Evolutionary conservation across 306 rosid genomes (phyloP), one percentile per base, ranked within the genome.

Genomic region (Rosa multiflora): DNA sequence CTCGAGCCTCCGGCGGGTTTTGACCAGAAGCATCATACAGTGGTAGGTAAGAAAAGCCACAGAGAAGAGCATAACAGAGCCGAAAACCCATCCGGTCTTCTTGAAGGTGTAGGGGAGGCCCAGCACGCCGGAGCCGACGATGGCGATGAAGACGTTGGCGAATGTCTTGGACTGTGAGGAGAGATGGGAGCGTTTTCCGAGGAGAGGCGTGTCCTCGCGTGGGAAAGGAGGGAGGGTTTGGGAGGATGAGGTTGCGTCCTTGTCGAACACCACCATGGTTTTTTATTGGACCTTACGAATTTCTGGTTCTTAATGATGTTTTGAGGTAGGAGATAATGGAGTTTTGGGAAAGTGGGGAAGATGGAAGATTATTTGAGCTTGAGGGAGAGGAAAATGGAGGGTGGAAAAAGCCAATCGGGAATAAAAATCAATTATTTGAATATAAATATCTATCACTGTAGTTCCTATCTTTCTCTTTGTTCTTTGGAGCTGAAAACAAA

Each of bases 81-180:
- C 94, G 70, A 81, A 70, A 62, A 82, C 39, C 90, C 90, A 92
- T 4, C 97, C 94, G 15, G 92, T 90, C 37, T 81, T 67, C 81
- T 85, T 92, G 88, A 90, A 92, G 48, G 90, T 55, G 79, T 92
- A 90, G 2, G 97, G 97, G 1, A 92, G 92, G 47, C 94, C 94
- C 0, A 92, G 82, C 0, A 90, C 97, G 0, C 97, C 96, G 14
- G 93, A 83, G 12, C 96, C 96, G 10, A 91, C 93, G 3, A 91
- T 78, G 85, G 96, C 26, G 72, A 89, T 89, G 89, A 91, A 89
- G 83, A 91, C 77, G 86, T 91, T 91, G 39, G 96, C 93, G 6
- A 82, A 80, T 84, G 96, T 91, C 67, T 89, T 91, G 72, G 82
- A 52, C 32, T 79, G 86, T 0, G 96, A 88, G 4, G 91, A 87